Evolutionary conservation across 179 eudicot genomes (phyloP), one percentile per base, ranked within the genome.

Genomic region (Carnegiea gigantea): DNA sequence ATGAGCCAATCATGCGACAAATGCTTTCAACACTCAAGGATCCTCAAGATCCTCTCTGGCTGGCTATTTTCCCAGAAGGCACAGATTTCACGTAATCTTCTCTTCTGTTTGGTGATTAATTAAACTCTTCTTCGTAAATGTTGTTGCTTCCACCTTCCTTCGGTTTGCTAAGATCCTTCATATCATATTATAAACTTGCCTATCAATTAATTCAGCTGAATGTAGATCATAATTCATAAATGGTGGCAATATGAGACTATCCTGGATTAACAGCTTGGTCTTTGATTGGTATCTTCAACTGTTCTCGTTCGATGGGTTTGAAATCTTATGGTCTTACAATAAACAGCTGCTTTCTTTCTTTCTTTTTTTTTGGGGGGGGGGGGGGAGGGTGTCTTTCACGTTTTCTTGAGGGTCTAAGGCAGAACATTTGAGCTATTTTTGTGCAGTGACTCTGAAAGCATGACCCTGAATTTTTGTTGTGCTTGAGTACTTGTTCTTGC

Each of bases 21-120:
- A 91, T 86, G 92, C 92, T 93, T 84, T 91, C 92, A 8, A 89
- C 90, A 57, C 86, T 93, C 80, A 84, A 87, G 73, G 86, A 90
- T 77, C 92, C 88, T 21, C 84, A 70, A 40, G 97, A 93, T 83
- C 89, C 92, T 59, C 87, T 95, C 78, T 95, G 98, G 98, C 98
- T 95, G 74, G 95, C 96, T 86, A 87, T 95, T 85, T 95, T 95
- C 78, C 98, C 98, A 0, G 98, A 95, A 84, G 98, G 98, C 89
- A 95, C 98, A 72, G 98, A 95, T 88, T 95, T 86, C 86, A 91
- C 90, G 98, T 92, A 88, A 90, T 74, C 68, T 71, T 80, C 68
- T 84, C 79, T 78, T 49, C 86, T 33, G 73, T 67, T 79, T 28
- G 15, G 28, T 76, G 70, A n/a, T 53, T 10, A 40, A 17, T 46